Evolutionary conservation across 345 rosid species (phyloP), one percentile per base, ranked within the genome.

Genomic region (Dipteronia sinensis): DNA sequence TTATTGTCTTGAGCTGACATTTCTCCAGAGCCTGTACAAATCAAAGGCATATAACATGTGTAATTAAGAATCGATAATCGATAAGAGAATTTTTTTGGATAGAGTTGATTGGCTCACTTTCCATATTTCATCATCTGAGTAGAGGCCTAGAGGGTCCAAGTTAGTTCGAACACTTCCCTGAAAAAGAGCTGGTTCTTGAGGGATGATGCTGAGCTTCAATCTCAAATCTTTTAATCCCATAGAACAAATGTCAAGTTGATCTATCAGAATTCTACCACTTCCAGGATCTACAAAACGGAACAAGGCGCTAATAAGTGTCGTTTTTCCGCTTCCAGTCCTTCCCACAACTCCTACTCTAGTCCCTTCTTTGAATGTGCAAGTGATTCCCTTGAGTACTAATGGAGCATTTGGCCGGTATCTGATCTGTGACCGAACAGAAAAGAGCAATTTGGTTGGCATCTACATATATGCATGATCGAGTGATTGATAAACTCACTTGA

Each of bases 141-240:
- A 85, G 80, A 90, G 86, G 76, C 95, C 91, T 59, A 95, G 75
- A 78, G 99, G 99, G 68, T 93, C 99, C 77, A 93, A 82, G 80
- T 93, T 95, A 8, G 92, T 90, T 49, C 99, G 83, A 49, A 95
- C 84, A 61, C 94, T 90, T 27, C 96, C 99, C 71, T 87, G 78
- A 78, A 95, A 93, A 65, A 95, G 94, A 71, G 97, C 88, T 74
- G 99, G 93, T 13, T 95, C 99, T 81, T 95, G 99, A 80, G 99
- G 99, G 79, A 95, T 93, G 80, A 93, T 93, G 83, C 99, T 90
- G 22, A 95, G 92, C 83, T 92, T 95, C 88, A 84, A 83, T 69
- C 99, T 92, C 78, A 95, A 72, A 81, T 93, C 99, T 79, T 90
- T 93, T 6, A 95, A 79, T 20, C 99, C 99, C 10, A 95, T 91